Percentiles rank a stretch among this genome's conserved stretches.
Evolutionary conservation across 1,284 basidiomycete genomes (phyloP).

Genomic region (Inonotus hispidus): DNA sequence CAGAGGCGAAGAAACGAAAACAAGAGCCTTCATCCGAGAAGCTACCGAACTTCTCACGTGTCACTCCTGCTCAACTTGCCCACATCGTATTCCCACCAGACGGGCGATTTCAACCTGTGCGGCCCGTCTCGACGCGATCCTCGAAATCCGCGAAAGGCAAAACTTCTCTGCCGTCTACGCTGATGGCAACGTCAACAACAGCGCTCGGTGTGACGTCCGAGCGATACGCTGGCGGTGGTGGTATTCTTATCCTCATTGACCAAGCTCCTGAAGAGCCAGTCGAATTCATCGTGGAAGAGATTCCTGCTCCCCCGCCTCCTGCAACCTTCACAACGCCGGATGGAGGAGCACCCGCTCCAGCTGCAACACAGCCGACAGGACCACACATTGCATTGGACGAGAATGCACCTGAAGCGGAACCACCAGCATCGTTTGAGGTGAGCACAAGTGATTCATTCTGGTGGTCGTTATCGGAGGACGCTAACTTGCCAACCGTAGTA

Average conservation of each 20-base stretch:
- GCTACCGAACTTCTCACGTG: conserved; percentile 86
- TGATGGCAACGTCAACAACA: conserved; percentile 23
- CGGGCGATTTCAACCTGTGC: conserved; percentile 85
- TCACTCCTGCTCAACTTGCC: conserved; percentile 85
- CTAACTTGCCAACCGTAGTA: conserved; percentile 37
- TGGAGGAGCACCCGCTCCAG: conserved; percentile 21
- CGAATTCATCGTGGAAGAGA: conserved; percentile 72
- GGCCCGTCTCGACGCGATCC: conserved; percentile 61
- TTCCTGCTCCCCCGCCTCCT: conserved; percentile 34
- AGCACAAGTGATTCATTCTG: conserved; percentile 25
- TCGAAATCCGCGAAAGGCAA: conserved; percentile 34
- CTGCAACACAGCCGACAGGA: conserved; percentile 26
- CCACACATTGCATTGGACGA: conserved; percentile 65
- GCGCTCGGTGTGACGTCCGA: conserved; percentile 40
- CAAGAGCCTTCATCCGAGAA: conserved; percentile 73
- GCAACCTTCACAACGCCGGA: conserved; percentile 30
- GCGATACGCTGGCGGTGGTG: conserved; percentile 72
- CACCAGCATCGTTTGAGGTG: conserved; percentile 78
- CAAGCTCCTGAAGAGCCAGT: conserved; percentile 57
- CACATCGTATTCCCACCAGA: conserved; percentile 80
- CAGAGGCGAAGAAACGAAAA: conserved; percentile 44
- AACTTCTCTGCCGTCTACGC: conserved; percentile 25
- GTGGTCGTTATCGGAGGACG: conserved; percentile 9
- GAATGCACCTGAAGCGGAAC: conserved; percentile 67
- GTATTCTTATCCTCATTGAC: conserved; percentile 77